Conservation (phyloP, 83 land plant species). For the Isoetes engelmannii region DNA sequence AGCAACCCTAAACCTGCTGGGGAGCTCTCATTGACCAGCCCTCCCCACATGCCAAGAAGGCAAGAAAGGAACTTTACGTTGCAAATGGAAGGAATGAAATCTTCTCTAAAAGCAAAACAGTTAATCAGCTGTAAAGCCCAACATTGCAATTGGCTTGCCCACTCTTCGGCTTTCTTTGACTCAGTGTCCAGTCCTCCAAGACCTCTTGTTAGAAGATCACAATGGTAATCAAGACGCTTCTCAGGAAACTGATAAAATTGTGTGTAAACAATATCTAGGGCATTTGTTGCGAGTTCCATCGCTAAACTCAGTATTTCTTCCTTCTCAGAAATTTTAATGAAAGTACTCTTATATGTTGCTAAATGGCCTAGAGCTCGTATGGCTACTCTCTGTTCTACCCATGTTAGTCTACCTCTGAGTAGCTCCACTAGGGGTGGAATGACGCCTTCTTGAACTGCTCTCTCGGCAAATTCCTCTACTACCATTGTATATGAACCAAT, state of each 20-base stretch:
- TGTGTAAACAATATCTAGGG: conserved; percentile 8
- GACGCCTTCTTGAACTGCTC: background rate
- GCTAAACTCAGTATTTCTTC: background rate
- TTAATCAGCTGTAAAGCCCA: conserved; percentile 80
- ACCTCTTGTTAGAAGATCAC: conserved; percentile 78
- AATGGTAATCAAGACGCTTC: conserved; percentile 57
- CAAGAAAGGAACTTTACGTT: conserved; percentile 43
- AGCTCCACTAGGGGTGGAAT: conserved; percentile 5
- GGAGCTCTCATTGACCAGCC: conserved; percentile 62
- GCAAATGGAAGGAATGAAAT: conserved; percentile 51
- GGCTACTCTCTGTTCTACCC: conserved; percentile 15
- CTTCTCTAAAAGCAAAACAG: conserved; percentile 68
- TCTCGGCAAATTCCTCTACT: background rate
- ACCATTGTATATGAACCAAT: conserved; percentile 12
- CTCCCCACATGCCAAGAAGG: conserved; percentile 83
- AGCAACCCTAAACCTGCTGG: conserved; percentile 87
- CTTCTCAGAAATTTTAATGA: background rate
- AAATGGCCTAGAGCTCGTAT: conserved; percentile 8
- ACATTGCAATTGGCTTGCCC: conserved; percentile 93
- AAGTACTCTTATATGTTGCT: conserved; percentile 8
- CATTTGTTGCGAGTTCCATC: background rate
- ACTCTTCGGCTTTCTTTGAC: conserved; percentile 81
- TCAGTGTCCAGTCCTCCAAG: conserved; percentile 69
- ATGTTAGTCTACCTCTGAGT: background rate
- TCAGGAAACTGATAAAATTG: conserved; percentile 54